These are phyloP conservation scores for Candida khao-thaluensis DNA, from an alignment of 805 yeast genomes.

Conservation along the genomic window DNA sequence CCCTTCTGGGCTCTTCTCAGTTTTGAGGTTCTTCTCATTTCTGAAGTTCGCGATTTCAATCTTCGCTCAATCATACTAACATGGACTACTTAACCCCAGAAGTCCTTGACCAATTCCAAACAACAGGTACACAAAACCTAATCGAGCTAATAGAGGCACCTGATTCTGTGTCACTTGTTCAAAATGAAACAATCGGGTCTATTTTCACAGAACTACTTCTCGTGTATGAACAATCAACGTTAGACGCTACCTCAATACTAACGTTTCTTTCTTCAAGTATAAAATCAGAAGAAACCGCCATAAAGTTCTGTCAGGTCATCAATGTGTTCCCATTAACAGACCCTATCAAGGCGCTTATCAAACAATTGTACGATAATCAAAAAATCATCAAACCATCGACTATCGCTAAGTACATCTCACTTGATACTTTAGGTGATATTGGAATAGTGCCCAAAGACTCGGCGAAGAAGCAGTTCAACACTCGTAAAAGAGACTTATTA, in stretches of 20 bases:
- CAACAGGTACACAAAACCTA: constrained; percentile 31
- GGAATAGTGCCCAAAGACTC: constrained; percentile 31
- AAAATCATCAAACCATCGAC: constrained; percentile 31
- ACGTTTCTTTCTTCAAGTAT: constrained; percentile 27
- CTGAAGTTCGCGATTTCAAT: too few relatives aligned
- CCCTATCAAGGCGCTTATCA: constrained; percentile 22
- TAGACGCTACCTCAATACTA: constrained; percentile 5
- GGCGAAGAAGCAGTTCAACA: constrained; percentile 38
- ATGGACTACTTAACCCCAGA: constrained; percentile 23
- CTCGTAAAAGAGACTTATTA: constrained; percentile 40
- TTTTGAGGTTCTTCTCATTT: too few relatives aligned
- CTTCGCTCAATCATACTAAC: not conserved
- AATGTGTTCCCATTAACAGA: constrained; percentile 36
- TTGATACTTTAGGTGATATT: constrained; percentile 27
- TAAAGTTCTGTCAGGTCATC: constrained; percentile 36
- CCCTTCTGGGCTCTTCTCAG: too few relatives aligned
- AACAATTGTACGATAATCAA: constrained; percentile 22
- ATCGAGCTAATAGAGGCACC: constrained; percentile 30
- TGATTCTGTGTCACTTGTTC: constrained; percentile 14
- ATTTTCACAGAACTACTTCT: constrained; percentile 16
- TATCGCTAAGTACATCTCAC: constrained; percentile 27
- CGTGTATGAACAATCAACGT: constrained; percentile 9
- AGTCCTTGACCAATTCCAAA: constrained; percentile 30
- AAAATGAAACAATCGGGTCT: constrained; percentile 3
- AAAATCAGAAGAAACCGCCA: constrained; percentile 31